Evolutionary conservation across 495 filamentous ascomycete genomes (phyloP), one percentile per base, ranked within the genome.

Genomic region (Aspergillus bertholletiae): DNA sequence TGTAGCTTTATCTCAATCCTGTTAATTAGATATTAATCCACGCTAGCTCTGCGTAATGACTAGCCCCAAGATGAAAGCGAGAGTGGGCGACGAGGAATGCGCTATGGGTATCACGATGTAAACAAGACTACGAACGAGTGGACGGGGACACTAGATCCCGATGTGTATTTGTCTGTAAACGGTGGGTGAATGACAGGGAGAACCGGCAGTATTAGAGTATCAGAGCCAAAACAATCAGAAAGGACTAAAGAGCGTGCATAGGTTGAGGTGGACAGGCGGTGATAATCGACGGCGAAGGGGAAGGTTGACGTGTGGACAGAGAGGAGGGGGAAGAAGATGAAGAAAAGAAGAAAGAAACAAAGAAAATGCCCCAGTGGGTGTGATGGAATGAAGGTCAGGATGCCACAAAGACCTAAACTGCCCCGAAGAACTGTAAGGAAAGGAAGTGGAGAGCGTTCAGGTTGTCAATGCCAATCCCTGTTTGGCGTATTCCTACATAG

Each of bases 331-430:
- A 37, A 37, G 28, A 28, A 22, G 34, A 43, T 17, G 23, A 47
- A 39, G 13, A n/a, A 18, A 53, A 41, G 34, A 45, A 40, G 21
- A 51, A 22, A 43, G 40, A 35, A 27, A 50, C n/a, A 43, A 12
- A 54, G 15, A 37, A 37, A 37, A n/a, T 15, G 34, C 13, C 15
- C 3, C 15, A 11, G 34, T 15, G 34, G 34, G 34, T 15, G 34
- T 41, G 35, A 18, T 23, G 35, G n/a, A 61, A 57, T 47, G 45
- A 47, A 47, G 45, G 45, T 30, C 20, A 46, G 43, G 17, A 56
- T 41, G 41, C 34, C 34, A 50, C 55, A 53, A 55, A 49, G 53
- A 52, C 48, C 51, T 49, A 32, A 24, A 26, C 4, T 17, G 32
- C 30, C 13, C 9, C 8, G 8, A 32, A 32, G 30, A 11, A 12